phyloP scores from a whole-genome alignment of 768 basidiomycete genomes.

The Pisolithus sp. region DNA sequence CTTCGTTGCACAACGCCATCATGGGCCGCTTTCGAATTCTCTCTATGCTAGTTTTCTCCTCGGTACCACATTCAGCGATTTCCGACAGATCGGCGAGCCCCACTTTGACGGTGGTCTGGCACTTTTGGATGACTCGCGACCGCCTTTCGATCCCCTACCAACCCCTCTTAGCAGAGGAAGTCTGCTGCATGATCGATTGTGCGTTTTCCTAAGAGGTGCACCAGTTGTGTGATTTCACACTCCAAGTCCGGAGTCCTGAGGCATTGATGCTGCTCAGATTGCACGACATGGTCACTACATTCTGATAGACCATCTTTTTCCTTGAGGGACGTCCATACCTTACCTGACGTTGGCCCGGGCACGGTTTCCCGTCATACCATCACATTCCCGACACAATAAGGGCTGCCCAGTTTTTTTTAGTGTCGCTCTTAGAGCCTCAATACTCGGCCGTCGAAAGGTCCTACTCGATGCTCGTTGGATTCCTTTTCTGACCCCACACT shows the following conservation, averaged over 20 bases:
- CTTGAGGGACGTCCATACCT: conserved; percentile 62
- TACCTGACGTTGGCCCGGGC: conserved; percentile 57
- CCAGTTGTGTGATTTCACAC: conserved; percentile 5
- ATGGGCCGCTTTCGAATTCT: conserved; percentile 86
- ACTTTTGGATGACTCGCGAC: conserved; percentile 33
- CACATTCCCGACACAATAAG: conserved; percentile 36
- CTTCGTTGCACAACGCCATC: conserved; percentile 84
- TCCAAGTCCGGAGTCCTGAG: too few species aligned
- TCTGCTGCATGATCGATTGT: conserved; percentile 85
- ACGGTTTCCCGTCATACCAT: conserved; percentile 25
- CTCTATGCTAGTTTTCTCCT: conserved; percentile 7
- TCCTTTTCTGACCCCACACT: conserved; percentile 4
- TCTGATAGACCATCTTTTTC: conserved; percentile 85
- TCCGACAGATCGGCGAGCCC: conserved; percentile 75
- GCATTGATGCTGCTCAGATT: conserved; percentile 57
- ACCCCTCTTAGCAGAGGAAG: conserved; percentile 65
- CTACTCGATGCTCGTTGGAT: neutral
- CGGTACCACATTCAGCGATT: conserved; percentile 8
- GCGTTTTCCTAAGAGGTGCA: conserved; percentile 73
- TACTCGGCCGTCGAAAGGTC: conserved; percentile 64
- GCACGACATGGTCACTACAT: conserved; percentile 77
- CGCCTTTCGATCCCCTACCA: conserved; percentile 58
- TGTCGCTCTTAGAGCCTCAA: conserved; percentile 58
- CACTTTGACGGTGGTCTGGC: conserved; percentile 80
- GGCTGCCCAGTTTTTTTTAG: conserved; percentile 59